Evolutionary conservation across 2,329 filamentous ascomycete genomes (phyloP), one percentile per base, ranked within the genome.

Genomic region (Talaromyces sp.): DNA sequence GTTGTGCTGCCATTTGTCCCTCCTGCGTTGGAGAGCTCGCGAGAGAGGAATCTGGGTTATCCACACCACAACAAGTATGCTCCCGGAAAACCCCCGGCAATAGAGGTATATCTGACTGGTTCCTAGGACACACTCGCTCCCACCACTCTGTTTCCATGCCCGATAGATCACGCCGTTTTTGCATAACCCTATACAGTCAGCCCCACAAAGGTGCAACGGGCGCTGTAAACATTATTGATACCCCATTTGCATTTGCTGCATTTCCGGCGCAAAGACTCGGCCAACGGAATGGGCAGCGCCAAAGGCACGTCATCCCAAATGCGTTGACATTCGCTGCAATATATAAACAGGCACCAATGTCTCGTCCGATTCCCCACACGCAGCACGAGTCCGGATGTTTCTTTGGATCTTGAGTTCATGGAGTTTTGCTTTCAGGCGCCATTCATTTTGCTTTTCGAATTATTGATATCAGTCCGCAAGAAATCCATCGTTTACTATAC

Each of bases 1-100:
- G 77, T 80, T 22, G 71, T 79, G 19, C 67, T 80, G 5, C 78
- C 78, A 5, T 80, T 80, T 63, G 73, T 80, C 3, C 78, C 78
- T 30, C 78, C 78, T 7, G 78, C 78, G 4, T 69, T 80, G 11
- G 78, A 80, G 63, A 79, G 77, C 62, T 78, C 76, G 36, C 72
- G 75, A 36, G 74, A 78, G 64, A 73, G 71, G 64, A 76, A 72
- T 51, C 69, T 69, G 13, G 74, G 73, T 36, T 74, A 72, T 55
- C 70, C 75, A 15, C 73, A 73, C 64, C 69, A 71, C 53, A 73
- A 71, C 60, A 77, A 76, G 73, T 77, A 69, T 69, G 71, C 44
- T 39, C 19, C 42, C 28, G 39, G 19, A 30, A 8, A 55, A 32
- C 28, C 13, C 44, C 6, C 8, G 28, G 10, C 22, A 33, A 4